Percentiles rank a stretch among this genome's conserved stretches.
These are phyloP conservation scores for Rheum nobile DNA, from an alignment of 148 eudicot genomes.

Conservation along the genomic window DNA sequence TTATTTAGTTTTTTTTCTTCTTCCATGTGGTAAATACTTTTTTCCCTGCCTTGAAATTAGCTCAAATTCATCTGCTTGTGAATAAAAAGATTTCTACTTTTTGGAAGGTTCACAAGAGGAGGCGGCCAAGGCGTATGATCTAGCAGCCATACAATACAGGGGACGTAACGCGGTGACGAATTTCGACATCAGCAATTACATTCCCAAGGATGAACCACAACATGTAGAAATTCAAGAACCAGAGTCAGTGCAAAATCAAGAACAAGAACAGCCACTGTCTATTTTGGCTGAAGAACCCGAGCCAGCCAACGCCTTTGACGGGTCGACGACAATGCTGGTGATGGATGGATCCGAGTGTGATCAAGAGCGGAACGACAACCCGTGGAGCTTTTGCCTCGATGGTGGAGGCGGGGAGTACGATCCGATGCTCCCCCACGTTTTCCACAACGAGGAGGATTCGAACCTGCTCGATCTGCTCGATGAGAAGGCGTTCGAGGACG, in stretches of 20 bases:
- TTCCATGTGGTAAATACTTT: too few relatives aligned
- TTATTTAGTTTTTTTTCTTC: background rate
- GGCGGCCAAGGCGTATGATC: constrained; percentile 91
- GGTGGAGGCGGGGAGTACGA: constrained; percentile 12
- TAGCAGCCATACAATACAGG: constrained; percentile 85
- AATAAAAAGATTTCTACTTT: background rate
- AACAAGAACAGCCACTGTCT: constrained; percentile 10
- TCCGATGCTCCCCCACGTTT: constrained; percentile 28
- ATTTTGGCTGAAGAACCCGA: constrained; percentile 14
- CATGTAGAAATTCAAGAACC: constrained; percentile 5
- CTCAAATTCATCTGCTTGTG: background rate
- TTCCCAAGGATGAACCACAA: constrained; percentile 32
- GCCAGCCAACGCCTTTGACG: constrained; percentile 10
- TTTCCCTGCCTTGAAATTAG: background rate
- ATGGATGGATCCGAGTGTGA: constrained; percentile 16
- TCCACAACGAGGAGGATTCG: constrained; percentile 37
- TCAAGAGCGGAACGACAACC: constrained; percentile 32
- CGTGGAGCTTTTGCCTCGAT: constrained; percentile 69
- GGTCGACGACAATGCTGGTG: constrained; percentile 20
- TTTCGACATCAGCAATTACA: constrained; percentile 69
- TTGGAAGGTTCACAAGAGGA: constrained; percentile 83
- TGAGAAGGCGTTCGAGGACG: constrained; percentile 43
- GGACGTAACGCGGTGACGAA: constrained; percentile 91
- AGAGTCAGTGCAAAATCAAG: constrained; percentile 7
- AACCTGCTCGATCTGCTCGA: constrained; percentile 41